These are phyloP conservation scores for Cadophora sp. DNA, from an alignment of 2,329 filamentous ascomycete genomes.

Conservation along the genomic window DNA sequence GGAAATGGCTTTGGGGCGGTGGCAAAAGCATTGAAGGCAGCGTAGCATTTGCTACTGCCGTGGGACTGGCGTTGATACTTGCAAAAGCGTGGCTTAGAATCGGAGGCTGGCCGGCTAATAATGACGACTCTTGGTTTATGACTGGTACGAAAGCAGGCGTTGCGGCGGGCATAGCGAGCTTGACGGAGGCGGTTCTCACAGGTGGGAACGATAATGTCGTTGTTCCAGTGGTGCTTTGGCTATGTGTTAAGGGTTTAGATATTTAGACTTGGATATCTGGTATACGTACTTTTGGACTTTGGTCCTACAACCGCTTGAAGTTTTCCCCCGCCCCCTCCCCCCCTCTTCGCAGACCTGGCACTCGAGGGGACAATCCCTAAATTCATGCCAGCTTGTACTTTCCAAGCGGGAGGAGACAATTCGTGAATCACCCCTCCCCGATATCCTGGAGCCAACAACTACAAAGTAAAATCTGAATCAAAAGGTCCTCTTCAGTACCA, in stretches of 20 bases:
- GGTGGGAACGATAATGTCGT: conserved; percentile 99
- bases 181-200: conserved; percentile 94
- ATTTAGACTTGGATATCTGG: conserved; percentile 39
- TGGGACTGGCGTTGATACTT: conserved; percentile 74
- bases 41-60: conserved; percentile 80
- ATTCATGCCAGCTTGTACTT: no score
- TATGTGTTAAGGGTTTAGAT: conserved; percentile 77
- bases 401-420: no score
- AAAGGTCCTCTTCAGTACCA: no score
- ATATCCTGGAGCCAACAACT: not conserved
- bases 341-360: not conserved
- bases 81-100: conserved; percentile 77
- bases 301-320: not conserved
- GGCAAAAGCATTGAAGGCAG: conserved; percentile 94
- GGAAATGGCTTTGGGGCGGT: conserved; percentile 96
- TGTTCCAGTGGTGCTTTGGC: conserved; percentile 91
- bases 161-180: conserved; percentile 81
- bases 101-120: conserved; percentile 80
- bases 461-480: no score
- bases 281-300: not conserved
- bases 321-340: not conserved
- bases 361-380: not conserved
- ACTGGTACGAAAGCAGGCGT: conserved; percentile 73
- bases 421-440: not conserved
- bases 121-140: conserved; percentile 74